Conservation (phyloP, 805 yeast species). For the Cyberlindnera japonica region DNA sequence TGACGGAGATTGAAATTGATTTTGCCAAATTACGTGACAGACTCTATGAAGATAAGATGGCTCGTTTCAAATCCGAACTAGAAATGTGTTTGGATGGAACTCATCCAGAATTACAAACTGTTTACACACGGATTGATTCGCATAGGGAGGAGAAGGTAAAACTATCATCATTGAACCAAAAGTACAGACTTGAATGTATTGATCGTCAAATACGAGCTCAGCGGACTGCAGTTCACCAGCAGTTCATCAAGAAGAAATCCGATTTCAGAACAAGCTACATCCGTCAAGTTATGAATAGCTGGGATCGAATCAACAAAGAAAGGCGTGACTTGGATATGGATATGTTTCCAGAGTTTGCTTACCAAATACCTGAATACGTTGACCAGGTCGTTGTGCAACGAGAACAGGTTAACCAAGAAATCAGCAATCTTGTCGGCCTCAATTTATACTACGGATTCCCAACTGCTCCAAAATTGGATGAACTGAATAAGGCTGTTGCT, state of each 20-base stretch:
- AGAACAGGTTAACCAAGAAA: slow-evolving; percentile 60
- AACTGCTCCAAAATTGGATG: slow-evolving; percentile 65
- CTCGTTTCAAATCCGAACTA: slow-evolving; percentile 74
- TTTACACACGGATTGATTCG: slow-evolving; percentile 65
- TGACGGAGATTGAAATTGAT: slow-evolving; percentile 77
- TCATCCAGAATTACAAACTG: slow-evolving; percentile 83
- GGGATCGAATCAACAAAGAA: slow-evolving; percentile 92
- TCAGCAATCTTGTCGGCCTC: slow-evolving; percentile 68
- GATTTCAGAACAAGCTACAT: slow-evolving; percentile 66
- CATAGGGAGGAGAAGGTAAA: slow-evolving; percentile 68
- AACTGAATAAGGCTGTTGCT: slow-evolving; percentile 69
- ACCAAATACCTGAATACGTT: slow-evolving; percentile 38
- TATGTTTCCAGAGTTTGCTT: slow-evolving; percentile 43
- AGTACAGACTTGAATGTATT: slow-evolving; percentile 72
- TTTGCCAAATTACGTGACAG: slow-evolving; percentile 85
- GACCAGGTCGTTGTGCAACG: slow-evolving; percentile 60
- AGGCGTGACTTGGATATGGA: slow-evolving; percentile 71
- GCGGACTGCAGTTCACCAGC: slow-evolving; percentile 80
- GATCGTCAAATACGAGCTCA: slow-evolving; percentile 77
- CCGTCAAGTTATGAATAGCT: slow-evolving; percentile 69
- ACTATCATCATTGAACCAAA: slow-evolving; percentile 45
- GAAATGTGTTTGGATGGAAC: slow-evolving; percentile 84
- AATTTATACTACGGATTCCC: slow-evolving; percentile 73
- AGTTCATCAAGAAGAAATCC: slow-evolving; percentile 61
- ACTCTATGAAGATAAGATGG: slow-evolving; percentile 78